These are phyloP conservation scores for Mycena leptocephala DNA, from an alignment of 768 basidiomycete genomes.

Conservation along the genomic window DNA sequence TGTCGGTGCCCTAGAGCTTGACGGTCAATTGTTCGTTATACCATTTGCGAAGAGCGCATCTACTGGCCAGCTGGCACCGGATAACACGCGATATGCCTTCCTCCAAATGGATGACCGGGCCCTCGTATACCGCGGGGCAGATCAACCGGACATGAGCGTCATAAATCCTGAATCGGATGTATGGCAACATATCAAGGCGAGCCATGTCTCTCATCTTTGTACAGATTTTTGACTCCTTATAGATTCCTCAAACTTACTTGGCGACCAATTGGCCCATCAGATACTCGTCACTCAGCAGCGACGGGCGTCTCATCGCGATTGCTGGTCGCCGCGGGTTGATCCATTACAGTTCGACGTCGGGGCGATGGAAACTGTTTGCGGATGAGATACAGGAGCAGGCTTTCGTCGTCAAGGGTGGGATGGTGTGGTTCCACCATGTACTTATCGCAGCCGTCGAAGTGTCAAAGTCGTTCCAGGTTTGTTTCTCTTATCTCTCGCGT, in stretches of 20 bases:
- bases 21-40: slow-evolving; percentile 86
- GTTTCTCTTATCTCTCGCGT: slow-evolving; percentile 36
- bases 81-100: slow-evolving; percentile 96
- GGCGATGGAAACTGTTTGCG: slow-evolving; percentile 94
- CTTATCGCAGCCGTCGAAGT: slow-evolving; percentile 93
- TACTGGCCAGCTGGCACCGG: slow-evolving; percentile 92
- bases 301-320: slow-evolving; percentile 93
- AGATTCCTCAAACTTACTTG: slow-evolving; percentile 94
- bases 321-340: slow-evolving; percentile 93
- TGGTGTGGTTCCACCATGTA: slow-evolving; percentile 98
- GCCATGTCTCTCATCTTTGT: not conserved
- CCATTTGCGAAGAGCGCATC: slow-evolving; percentile 97
- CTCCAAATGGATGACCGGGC: slow-evolving; percentile 96
- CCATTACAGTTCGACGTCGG: slow-evolving; percentile 95
- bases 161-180: slow-evolving; percentile 99
- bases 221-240: slow-evolving; percentile 4
- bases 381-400: slow-evolving; percentile 89
- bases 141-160: slow-evolving; percentile 98
- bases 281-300: slow-evolving; percentile 91
- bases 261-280: slow-evolving; percentile 95
- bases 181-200: slow-evolving; percentile 96
- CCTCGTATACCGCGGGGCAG: slow-evolving; percentile 94
- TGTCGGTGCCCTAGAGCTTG: slow-evolving; percentile 57
- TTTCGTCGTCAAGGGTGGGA: slow-evolving; percentile 90
- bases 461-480: slow-evolving; percentile 83